Conservation (phyloP, 495 filamentous ascomycete species). For the Collariella sp. region DNA sequence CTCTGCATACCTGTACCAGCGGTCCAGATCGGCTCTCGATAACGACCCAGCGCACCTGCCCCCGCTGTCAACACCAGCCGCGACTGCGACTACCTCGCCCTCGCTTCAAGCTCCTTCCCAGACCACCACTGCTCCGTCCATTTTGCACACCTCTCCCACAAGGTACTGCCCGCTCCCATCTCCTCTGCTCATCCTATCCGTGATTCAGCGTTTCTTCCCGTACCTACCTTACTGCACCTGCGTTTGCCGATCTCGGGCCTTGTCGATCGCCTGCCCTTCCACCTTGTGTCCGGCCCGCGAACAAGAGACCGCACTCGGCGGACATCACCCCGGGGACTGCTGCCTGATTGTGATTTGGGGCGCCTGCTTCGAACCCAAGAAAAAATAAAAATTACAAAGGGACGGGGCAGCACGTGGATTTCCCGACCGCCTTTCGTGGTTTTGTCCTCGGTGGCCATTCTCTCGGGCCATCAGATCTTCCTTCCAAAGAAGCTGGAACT, state of each 20-base stretch:
- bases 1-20: constrained; percentile 40
- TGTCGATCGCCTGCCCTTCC: not conserved
- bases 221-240: not conserved
- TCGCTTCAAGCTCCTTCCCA: constrained; percentile 9
- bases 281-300: too few relatives aligned
- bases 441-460: not conserved
- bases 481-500: not conserved
- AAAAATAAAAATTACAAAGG: not conserved
- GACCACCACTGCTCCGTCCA: constrained; percentile 3
- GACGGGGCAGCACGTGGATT: not conserved
- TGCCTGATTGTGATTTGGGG: too few relatives aligned
- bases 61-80: constrained; percentile 18
- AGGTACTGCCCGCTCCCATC: constrained; percentile 20
- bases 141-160: constrained; percentile 11
- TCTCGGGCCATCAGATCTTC: not conserved
- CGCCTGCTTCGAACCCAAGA: not conserved
- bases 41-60: constrained; percentile 40
- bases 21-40: constrained; percentile 47
- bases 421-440: not conserved
- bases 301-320: too few relatives aligned
- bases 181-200: not conserved
- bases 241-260: constrained; percentile 3
- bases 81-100: constrained; percentile 14
- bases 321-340: too few relatives aligned
- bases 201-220: not conserved